Base-by-base conservation (phyloP, 805 yeast species). In the Metschnikowia similis region DNA sequence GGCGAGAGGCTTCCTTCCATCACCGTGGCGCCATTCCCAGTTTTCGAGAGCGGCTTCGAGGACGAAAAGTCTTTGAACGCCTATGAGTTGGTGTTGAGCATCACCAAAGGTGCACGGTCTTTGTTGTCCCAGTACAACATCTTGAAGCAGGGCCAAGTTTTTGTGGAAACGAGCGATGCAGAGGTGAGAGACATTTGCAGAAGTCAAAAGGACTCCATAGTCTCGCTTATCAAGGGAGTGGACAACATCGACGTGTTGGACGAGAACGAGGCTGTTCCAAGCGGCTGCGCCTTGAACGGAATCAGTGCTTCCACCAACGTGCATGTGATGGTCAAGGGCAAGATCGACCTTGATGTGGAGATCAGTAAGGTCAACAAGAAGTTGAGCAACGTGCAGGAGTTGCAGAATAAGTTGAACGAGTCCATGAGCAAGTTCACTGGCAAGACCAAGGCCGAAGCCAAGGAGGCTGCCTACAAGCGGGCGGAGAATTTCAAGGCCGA, bases 311-410 rank as follows among this genome's bases (percentile, higher is more conserved):
- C 81, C 48, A 83, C 89, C 66, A 85, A 83, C 52, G 98, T 91
- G 17, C 96, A 89, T 62, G 81, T 92, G 30, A 77, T 94, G 66
- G 97, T 92, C 50, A 91, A 89, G 77, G 99, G 98, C 48, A 91
- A 87, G 66, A 84, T 94, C 58, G 97, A 92, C 68, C 80, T 91
- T 59, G 97, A 90, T 62, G 86, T 86, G 49, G 98, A 94, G 74
- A 87, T 94, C 61, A 65, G 75, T 59, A 94, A 92, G 79, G 94
- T 90, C 35, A 69, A 75, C 62, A 82, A 82, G 79, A 92, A 87
- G 75, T 77, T 91, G 61, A 78, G 69, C 52, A 86, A 85, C 68
- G 80, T 85, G 40, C 68, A 72, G 58, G 84, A 81, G 60, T 71
- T 81, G 55, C 79, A 81, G 63, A 77, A 76, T 55, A 78, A 80